Percentiles rank a stretch among this genome's conserved stretches.
phyloP scores from a whole-genome alignment of 345 rosid species.

The Citrus glauca region DNA sequence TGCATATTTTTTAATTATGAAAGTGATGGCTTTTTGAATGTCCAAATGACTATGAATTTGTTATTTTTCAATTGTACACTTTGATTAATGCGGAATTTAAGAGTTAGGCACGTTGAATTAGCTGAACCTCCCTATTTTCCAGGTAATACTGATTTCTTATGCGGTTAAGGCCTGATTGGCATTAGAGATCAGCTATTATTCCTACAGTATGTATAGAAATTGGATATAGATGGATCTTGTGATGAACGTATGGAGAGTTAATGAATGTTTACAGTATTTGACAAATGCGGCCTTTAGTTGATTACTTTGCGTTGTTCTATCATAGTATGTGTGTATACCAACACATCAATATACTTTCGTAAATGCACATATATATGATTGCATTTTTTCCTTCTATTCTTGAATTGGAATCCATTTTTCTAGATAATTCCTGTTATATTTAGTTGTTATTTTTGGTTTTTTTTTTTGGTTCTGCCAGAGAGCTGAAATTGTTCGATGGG shows the following conservation, averaged over 20 bases:
- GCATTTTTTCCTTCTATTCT: not conserved
- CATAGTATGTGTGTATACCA: not conserved
- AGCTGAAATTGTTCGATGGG: slow-evolving; percentile 79
- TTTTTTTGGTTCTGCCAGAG: slow-evolving; percentile 43
- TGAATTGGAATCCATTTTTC: not conserved
- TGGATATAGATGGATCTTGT: not conserved
- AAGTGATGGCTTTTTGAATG: not conserved
- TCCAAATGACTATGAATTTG: not conserved
- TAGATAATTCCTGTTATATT: not conserved
- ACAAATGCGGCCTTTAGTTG: not conserved
- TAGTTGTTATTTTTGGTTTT: not conserved
- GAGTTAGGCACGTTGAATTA: not conserved
- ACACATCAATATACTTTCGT: too few species aligned
- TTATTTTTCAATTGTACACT: not conserved
- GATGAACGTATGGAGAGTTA: not conserved
- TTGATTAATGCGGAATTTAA: not conserved
- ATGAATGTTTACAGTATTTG: not conserved
- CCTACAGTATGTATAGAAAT: not conserved
- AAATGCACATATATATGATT: not conserved
- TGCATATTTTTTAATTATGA: not conserved
- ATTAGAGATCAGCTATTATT: not conserved
- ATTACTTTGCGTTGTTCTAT: not conserved
- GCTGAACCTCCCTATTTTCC: not conserved
- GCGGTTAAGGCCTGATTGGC: not conserved
- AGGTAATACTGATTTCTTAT: not conserved